Conservation (phyloP, 140 eudicot genomes). For the Cichorium intybus region DNA sequence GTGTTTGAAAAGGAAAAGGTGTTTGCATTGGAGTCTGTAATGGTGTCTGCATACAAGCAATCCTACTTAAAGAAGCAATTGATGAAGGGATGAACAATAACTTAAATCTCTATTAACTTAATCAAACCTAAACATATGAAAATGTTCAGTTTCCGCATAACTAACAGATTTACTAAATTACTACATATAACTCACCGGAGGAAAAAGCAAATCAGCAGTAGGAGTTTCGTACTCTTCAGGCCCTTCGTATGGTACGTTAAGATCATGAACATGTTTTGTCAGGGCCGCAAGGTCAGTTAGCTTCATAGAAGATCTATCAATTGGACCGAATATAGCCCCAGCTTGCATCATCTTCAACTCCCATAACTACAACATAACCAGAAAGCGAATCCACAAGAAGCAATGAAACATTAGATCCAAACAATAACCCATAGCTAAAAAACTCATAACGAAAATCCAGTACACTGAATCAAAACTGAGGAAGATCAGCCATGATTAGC, state of each 20-base stretch:
- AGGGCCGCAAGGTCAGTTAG: conserved; percentile 34
- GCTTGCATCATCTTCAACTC: conserved; percentile 70
- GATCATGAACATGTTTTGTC: conserved; percentile 58
- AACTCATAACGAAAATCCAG: neutral
- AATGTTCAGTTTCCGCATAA: neutral
- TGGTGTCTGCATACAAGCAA: conserved; percentile 43
- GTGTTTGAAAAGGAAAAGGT: conserved; percentile 68
- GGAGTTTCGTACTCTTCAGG: conserved; percentile 78
- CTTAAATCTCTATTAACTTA: neutral
- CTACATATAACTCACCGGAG: conserved; percentile 46
- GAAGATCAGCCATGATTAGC: neutral
- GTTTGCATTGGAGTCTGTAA: conserved; percentile 65
- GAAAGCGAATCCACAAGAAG: neutral
- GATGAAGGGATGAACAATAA: conserved; percentile 6
- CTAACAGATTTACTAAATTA: neutral
- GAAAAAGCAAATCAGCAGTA: conserved; percentile 71
- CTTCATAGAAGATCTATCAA: conserved; percentile 54
- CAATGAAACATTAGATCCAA: neutral
- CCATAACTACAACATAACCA: conserved; percentile 39
- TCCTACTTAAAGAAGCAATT: conserved; percentile 5
- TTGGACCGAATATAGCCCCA: conserved; percentile 55
- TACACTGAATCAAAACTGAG: neutral
- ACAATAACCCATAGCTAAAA: neutral
- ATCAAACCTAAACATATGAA: neutral
- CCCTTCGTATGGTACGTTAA: conserved; percentile 77